Evolutionary conservation across 352 stramenopile genomes (phyloP).

Genomic region (Phytophthora pseudosyringae): DNA sequence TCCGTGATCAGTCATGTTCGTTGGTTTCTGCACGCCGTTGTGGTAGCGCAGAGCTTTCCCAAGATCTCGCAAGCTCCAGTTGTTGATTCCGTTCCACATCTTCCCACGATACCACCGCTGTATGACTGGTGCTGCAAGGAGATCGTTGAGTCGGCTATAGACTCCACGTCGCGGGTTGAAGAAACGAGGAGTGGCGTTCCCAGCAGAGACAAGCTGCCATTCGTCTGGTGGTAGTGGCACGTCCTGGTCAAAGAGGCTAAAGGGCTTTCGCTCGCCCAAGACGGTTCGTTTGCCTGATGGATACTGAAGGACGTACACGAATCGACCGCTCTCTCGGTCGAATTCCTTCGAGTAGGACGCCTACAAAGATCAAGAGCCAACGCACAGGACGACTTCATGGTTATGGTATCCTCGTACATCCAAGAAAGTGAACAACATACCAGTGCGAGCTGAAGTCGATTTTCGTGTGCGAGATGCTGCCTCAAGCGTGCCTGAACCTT

Average conservation of each 20-base stretch:
- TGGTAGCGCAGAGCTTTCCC: conserved; percentile 52
- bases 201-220: conserved; percentile 36
- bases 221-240: conserved; percentile 51
- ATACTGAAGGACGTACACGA: conserved; percentile 48
- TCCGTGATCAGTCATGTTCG: conserved; percentile 13
- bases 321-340: conserved; percentile 26
- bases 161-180: conserved; percentile 54
- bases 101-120: conserved; percentile 62
- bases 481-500: conserved; percentile 45
- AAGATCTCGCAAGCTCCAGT: conserved; percentile 50
- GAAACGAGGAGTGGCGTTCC: conserved; percentile 20
- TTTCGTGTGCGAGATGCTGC: conserved; percentile 38
- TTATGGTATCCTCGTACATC: not conserved
- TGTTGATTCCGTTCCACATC: conserved; percentile 59
- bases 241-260: conserved; percentile 54
- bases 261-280: conserved; percentile 44
- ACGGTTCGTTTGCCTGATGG: conserved; percentile 11
- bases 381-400: not conserved
- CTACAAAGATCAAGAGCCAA: conserved; percentile 15
- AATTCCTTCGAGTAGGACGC: conserved; percentile 55
- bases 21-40: conserved; percentile 18
- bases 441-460: conserved; percentile 46
- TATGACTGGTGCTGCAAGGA: conserved; percentile 39
- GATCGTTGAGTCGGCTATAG: conserved; percentile 50
- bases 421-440: conserved; percentile 15